Base-by-base conservation (phyloP, 257 asterid species). In the Prunella vulgaris region DNA sequence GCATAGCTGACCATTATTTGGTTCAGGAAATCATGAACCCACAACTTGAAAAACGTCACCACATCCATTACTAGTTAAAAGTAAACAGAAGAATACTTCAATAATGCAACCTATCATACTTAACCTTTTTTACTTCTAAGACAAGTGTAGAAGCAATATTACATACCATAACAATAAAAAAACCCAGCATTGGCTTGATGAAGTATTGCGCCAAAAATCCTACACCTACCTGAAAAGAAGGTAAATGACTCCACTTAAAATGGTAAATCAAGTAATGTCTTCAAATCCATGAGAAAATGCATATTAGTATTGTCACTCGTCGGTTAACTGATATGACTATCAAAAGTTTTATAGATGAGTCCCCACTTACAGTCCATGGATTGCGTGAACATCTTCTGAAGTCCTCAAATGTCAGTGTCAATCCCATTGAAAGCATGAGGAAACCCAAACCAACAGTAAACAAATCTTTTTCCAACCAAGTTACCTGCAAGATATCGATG, bases 381-480 rank as follows among this genome's bases (percentile, higher is more conserved):
- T 93, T 93, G 79, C 97, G 90, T 51, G 90, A 81, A 82, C 98
- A 93, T 64, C 96, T 81, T 80, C 87, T 84, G 51, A 90, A 93
- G 85, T 93, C 98, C 74, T 90, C 96, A 76, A 93, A 93, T 27
- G 89, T 93, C 76, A 93, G 85, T 0, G 98, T 93, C 85, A 93
- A 78, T 68, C 98, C 98, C 98, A 93, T 93, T 2, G 96, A 93
- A 67, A 93, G 97, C 98, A 93, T 93, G 77, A 93, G 98, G 75
- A 90, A 93, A 76, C 98, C 98, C 86, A 93, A 84, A 52, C 96
- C 96, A 73, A 90, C 75, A 10, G 98, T 93, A 75, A 93, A 93
- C 3, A 93, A 84, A 74, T 93, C 97, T 22, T 96, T 93, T 77
- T 88, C 77, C 77, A 93, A 83, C 98, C 98, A 93, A 72, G 97